Evolutionary conservation across 164 flowering plant genomes (phyloP).

Genomic region (Annona cherimola): DNA sequence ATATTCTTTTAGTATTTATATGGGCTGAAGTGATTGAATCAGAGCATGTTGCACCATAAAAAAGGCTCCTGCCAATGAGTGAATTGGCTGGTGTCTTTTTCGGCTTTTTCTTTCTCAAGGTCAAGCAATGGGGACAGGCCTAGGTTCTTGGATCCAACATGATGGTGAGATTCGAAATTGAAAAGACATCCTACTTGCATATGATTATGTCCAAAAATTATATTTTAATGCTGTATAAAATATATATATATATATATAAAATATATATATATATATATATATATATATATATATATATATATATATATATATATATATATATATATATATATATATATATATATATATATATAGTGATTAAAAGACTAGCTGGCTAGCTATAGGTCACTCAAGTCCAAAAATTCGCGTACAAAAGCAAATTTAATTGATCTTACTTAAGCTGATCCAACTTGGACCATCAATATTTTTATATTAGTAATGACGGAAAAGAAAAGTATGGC

Average conservation of each 20-base stretch:
- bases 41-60: background rate
- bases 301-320: no score
- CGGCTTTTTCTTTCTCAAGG: background rate
- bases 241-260: no score
- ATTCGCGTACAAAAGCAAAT: background rate
- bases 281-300: no score
- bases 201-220: constrained; percentile 3
- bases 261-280: no score
- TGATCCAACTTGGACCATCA: constrained; percentile 9
- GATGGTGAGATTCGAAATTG: constrained; percentile 9
- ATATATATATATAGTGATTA: background rate
- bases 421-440: constrained; percentile 6
- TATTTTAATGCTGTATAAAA: background rate
- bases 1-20: background rate
- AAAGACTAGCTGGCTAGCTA: background rate
- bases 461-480: background rate
- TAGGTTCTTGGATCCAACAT: constrained; percentile 9
- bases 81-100: constrained; percentile 1
- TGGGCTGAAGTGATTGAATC: background rate
- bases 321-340: no score
- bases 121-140: constrained; percentile 10
- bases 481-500: constrained; percentile 3
- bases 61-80: background rate
- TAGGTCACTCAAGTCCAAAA: constrained; percentile 5
- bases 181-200: constrained; percentile 8